Evolutionary conservation across 805 yeast genomes (phyloP).

Genomic region (Ogataea parapolymorpha): DNA sequence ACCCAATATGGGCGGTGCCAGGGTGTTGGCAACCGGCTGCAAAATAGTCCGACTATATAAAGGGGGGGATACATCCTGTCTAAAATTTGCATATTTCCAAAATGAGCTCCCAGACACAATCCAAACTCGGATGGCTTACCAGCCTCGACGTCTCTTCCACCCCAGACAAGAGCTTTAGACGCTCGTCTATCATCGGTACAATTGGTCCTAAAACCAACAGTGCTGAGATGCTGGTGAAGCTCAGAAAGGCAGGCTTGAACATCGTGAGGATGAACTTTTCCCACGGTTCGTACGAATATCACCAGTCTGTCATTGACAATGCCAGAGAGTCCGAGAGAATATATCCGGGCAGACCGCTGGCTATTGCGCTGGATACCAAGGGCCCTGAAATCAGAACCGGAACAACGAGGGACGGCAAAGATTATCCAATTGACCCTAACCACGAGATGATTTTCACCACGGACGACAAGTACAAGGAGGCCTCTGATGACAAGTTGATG

Average conservation of each 20-base stretch:
- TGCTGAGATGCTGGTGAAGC: slow-evolving; percentile 75
- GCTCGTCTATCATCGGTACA: slow-evolving; percentile 96
- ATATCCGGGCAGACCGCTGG: slow-evolving; percentile 94
- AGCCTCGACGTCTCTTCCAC: slow-evolving; percentile 67
- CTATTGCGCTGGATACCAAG: slow-evolving; percentile 97
- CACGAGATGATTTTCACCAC: slow-evolving; percentile 94
- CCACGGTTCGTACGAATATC: slow-evolving; percentile 97
- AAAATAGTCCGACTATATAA: slow-evolving; percentile 5
- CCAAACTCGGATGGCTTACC: slow-evolving; percentile 78
- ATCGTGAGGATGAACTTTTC: slow-evolving; percentile 99
- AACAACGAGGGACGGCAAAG: slow-evolving; percentile 75
- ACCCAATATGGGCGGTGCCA: slow-evolving; percentile 8
- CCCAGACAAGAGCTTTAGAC: slow-evolving; percentile 80
- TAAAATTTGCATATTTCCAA: slow-evolving; percentile 3
- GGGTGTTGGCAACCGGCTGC: slow-evolving; percentile 8
- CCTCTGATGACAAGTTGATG: slow-evolving; percentile 78
- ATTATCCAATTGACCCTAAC: slow-evolving; percentile 77
- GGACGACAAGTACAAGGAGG: slow-evolving; percentile 69
- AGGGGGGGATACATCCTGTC: slow-evolving; percentile 3
- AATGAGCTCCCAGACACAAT: slow-evolving; percentile 23
- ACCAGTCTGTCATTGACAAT: slow-evolving; percentile 93
- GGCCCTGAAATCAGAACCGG: slow-evolving; percentile 99
- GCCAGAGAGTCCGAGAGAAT: slow-evolving; percentile 90
- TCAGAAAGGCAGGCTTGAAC: slow-evolving; percentile 97
- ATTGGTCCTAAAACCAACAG: slow-evolving; percentile 97